Conservation (phyloP, 1,139 yeast species). For the Pichia sp. region DNA sequence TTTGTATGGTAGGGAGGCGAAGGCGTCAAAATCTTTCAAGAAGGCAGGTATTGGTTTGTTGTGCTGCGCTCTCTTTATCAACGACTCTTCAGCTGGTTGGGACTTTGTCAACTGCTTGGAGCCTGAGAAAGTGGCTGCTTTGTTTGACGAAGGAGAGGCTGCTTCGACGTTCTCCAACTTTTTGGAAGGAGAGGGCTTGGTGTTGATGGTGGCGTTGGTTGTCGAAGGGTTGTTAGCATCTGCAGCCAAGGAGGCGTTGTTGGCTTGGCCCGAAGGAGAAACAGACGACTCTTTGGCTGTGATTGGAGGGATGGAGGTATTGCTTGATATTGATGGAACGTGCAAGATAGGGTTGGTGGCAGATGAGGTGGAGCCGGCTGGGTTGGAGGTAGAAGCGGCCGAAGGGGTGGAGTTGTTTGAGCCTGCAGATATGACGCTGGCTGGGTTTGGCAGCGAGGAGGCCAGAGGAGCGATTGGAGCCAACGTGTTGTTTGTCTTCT, state of each 20-base stretch:
- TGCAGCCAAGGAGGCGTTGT: constrained; percentile 1
- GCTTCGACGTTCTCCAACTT: not conserved
- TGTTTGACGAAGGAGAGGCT: constrained; percentile 14
- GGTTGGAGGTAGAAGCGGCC: constrained; percentile 1
- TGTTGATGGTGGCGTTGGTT: not conserved
- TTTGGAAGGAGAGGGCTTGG: constrained; percentile 1
- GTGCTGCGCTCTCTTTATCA: constrained; percentile 47
- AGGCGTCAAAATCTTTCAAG: constrained; percentile 75
- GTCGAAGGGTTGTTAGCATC: constrained; percentile 13
- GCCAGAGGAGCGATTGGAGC: constrained; percentile 10
- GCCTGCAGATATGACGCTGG: not conserved
- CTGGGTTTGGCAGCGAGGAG: constrained; percentile 1
- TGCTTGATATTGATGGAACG: constrained; percentile 9
- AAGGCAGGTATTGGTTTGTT: constrained; percentile 77
- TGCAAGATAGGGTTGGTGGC: not conserved
- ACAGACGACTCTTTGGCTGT: constrained; percentile 5
- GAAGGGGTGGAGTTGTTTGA: constrained; percentile 12
- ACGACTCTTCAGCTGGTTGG: constrained; percentile 29
- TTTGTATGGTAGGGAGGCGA: constrained; percentile 72
- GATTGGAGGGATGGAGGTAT: constrained; percentile 7
- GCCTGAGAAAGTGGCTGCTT: constrained; percentile 8
- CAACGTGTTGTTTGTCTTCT: constrained; percentile 10
- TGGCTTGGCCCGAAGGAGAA: constrained; percentile 17
- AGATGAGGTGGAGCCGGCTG: constrained; percentile 18
- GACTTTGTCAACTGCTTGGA: constrained; percentile 13